Evolutionary conservation across 192 early-diverging fungal genomes (phyloP), one percentile per base, ranked within the genome.

Genomic region (Martensiomyces pterosporus): DNA sequence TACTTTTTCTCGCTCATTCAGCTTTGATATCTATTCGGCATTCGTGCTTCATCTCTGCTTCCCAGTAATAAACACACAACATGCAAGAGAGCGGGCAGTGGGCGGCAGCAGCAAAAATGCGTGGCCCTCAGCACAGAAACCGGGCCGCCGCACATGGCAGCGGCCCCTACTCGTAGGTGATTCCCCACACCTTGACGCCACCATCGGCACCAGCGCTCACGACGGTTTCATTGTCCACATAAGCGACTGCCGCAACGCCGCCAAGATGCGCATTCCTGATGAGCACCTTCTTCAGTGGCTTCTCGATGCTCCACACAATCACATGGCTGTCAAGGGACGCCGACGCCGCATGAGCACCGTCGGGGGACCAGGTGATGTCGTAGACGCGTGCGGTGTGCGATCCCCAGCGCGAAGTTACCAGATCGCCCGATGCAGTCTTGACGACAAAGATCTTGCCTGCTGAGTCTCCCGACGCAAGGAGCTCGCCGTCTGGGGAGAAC

Each of bases 331-430:
- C 95, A 23, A 96, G 75, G 22, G 86, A 83, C 14, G 83, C 85
- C 32, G 86, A 89, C 1, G 82, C 93, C 2, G 85, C 83, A 59
- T 86, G 85, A 16, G 56, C 26, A 2, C 85, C 82, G 62, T 87
- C 85, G 1, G 81, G 69, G 1, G 86, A 82, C 93, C 93, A 98
- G 0, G 72, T 72, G 24, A 98, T 60, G 8, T 71, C 69, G 51
- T 86, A 89, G 36, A 98, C 77, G n/a, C 91, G 82, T 22, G 85
- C 89, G 3, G 79, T 84, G 62, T 98, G 95, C 69, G 87, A 90
- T 19, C 88, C 84, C 93, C 93, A 98, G 17, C 85, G 82, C 42
- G 77, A 55, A n/a, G 81, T 64, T 26, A 66, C 68, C 0, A 71
- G 25, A 19, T 72, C 65, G 36, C 82, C 79, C 3, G 77, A 70